Percentiles rank a stretch among this genome's conserved stretches.
Evolutionary conservation across 73 alveolate species (phyloP).

Genomic region (Loxodes magnus): DNA sequence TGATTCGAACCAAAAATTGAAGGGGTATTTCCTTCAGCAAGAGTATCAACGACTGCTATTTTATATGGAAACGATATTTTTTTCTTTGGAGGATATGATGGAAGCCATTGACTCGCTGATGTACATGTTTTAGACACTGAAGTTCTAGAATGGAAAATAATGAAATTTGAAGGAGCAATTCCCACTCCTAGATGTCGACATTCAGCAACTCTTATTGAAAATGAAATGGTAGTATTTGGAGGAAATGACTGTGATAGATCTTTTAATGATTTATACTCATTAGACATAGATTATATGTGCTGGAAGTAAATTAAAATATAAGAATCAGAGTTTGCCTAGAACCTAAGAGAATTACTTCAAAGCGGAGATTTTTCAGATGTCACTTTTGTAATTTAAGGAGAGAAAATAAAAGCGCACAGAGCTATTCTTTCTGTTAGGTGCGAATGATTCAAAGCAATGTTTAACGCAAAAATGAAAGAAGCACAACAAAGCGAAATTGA

Average conservation of each 20-base stretch:
- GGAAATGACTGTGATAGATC: constrained; percentile 72
- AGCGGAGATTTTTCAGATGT: constrained; percentile 45
- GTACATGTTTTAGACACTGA: constrained; percentile 39
- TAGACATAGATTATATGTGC: constrained; percentile 17
- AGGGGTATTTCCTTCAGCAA: constrained; percentile 47
- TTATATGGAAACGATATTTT: constrained; percentile 42
- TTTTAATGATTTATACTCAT: constrained; percentile 52
- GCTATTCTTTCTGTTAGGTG: constrained; percentile 49
- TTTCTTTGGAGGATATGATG: constrained; percentile 78
- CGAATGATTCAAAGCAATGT: constrained; percentile 41
- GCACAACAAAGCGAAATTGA: constrained; percentile 20
- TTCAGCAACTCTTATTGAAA: constrained; percentile 45
- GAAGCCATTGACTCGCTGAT: constrained; percentile 64
- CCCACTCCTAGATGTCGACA: constrained; percentile 73
- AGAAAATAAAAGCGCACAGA: constrained; percentile 40
- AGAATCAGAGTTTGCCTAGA: constrained; percentile 38
- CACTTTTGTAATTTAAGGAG: constrained; percentile 34
- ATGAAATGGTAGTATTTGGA: constrained; percentile 51
- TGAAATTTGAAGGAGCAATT: constrained; percentile 25
- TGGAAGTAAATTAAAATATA: constrained; percentile 20
- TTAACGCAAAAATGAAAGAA: constrained; percentile 32
- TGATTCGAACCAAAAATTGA: constrained; percentile 14
- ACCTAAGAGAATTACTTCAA: constrained; percentile 19
- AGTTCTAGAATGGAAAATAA: constrained; percentile 22
- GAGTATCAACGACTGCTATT: constrained; percentile 71